Base-by-base conservation (phyloP, 352 stramenopile genomes). In the Pythium vanterpoolii region DNA sequence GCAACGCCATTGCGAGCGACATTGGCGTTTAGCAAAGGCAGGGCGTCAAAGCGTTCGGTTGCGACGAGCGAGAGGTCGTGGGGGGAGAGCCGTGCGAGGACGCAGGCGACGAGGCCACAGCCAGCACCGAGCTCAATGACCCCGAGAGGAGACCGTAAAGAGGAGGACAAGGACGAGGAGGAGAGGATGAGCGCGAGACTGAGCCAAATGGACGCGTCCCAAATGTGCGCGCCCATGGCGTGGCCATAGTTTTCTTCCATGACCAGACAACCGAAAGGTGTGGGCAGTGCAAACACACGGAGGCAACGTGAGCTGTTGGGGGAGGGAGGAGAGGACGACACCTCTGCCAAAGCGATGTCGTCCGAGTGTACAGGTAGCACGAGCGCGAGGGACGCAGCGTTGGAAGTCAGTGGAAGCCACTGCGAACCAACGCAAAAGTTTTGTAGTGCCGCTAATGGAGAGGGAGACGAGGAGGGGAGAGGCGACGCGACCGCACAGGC, bases 191-290 rank as follows among this genome's bases (percentile, higher is more conserved):
- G 47, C 6, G 68, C 53, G 30, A 84, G 71, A 21, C 69, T 68
- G 14, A 90, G 64, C 39, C 79, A 64, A 28, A 90, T 76, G 5
- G 72, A 83, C 1, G 80, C 78, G 50, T 90, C 80, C 80, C 80
- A 90, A 18, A 88, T 56, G 46, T 89, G 76, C 1, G 80, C 70
- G 1, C 75, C 80, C 80, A 90, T 90, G 9, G 74, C 60, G 24
- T 85, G 69, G 11, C 80, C 80, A 34, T 90, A 88, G 56, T 85
- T 63, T 49, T 90, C 80, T 40, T 79, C 56, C 5, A 89, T 68
- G 21, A 58, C 7, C 14, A 31, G 24, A 40, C 31, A 19, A 16
- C 16, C 10, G 38, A 34, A 38, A 19, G 21, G n/a, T n/a, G 48
- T 21, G 21, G 42, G 31, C 38, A 67, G 19, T 9, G 33, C 27